A percentile compares a stretch with the other conserved stretches of the same genome.
phyloP scores from a whole-genome alignment of 192 early-diverging fungal species.

The Gamsiella multidivaricata region DNA sequence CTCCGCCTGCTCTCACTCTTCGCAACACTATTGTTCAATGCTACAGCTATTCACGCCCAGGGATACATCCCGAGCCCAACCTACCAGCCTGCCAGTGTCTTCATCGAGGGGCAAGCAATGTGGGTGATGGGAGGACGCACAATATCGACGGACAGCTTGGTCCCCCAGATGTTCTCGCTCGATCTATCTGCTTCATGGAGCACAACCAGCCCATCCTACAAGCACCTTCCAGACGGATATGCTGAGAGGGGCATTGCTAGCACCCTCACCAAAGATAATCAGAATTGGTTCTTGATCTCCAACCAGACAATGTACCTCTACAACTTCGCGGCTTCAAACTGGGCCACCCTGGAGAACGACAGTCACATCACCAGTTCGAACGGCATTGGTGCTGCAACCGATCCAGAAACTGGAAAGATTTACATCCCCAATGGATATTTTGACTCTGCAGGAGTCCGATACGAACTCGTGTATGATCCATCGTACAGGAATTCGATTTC shows the following conservation, averaged over 20 bases:
- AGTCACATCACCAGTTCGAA: background rate
- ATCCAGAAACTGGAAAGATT: background rate
- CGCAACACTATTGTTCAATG: too few relatives aligned
- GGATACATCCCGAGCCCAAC: background rate
- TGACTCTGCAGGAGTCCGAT: background rate
- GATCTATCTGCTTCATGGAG: conserved; percentile 3
- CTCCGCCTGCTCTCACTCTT: too few relatives aligned
- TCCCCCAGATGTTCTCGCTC: background rate
- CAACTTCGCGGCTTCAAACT: background rate
- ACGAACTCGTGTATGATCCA: too few relatives aligned
- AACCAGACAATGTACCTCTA: background rate
- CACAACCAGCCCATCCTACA: background rate
- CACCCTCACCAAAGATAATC: background rate
- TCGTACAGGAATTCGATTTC: too few relatives aligned
- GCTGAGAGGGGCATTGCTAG: background rate
- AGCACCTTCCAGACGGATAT: background rate
- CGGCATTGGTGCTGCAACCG: background rate
- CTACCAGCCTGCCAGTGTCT: background rate
- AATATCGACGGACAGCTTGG: too few relatives aligned
- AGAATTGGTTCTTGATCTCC: background rate
- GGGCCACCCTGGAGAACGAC: background rate
- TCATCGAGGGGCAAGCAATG: background rate
- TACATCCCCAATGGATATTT: conserved; percentile 9
- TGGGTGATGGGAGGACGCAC: background rate
- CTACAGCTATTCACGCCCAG: too few relatives aligned